Base-by-base conservation (phyloP, 805 yeast genomes). In the Saturnispora galanensis region DNA sequence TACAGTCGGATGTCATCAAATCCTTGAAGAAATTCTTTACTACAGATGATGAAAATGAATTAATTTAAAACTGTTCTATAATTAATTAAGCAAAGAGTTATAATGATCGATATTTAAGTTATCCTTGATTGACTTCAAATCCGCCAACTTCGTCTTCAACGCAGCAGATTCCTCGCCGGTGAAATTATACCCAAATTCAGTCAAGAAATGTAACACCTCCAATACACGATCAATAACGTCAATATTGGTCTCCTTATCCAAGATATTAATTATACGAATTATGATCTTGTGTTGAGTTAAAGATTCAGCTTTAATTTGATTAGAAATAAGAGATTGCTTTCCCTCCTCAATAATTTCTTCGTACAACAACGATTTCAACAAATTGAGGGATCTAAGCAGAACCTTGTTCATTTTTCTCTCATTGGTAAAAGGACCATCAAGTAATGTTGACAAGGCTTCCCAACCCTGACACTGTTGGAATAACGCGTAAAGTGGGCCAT, bases 381-480 rank as follows among this genome's bases (percentile, higher is more conserved):
- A 42, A 10, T 46, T 47, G 3, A 52, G 29, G 10, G 44, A 31
- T 42, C 55, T 47, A 11, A 50, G n/a, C 21, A 46, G n/a, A 26
- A 52, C 45, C 37, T 50, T 52, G 17, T 36, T 42, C 16, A 40
- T 38, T 10, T 39, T 33, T 31, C 41, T 44, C 15, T 44, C 41
- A 16, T 51, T 28, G 10, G 33, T 29, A 11, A 46, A 47, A 18
- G 45, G 31, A 15, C 44, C 47, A 10, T 39, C 29, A 31, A 63
- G 37, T 3, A 56, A 35, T 2, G 52, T 50, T 1, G 69, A 60
- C 13, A 81, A 56, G 12, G 74, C 53, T 4, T 66, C 64, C 82
- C 94, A 82, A 8, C 97, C 97, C 13, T 73, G 59, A 4, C 60
- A 52, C 29, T 66, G 59, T 35, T 67, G 74, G 54, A 93, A 90